These are phyloP conservation scores for Evansstolkia leycettana DNA, from an alignment of 495 filamentous ascomycete genomes.

Conservation along the genomic window DNA sequence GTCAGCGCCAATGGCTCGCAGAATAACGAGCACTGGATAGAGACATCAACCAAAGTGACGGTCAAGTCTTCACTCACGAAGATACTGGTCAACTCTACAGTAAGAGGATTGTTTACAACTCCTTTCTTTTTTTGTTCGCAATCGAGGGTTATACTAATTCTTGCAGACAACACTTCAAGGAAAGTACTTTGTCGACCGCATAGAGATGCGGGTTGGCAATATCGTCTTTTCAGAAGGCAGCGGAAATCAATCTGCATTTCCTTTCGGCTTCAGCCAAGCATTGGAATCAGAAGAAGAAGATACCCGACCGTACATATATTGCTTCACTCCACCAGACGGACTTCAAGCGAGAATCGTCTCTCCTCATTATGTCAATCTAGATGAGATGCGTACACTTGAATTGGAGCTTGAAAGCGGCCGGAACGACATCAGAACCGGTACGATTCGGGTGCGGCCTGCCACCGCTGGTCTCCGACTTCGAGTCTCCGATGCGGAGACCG, in stretches of 20 bases:
- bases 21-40: constrained; percentile 31
- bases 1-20: constrained; percentile 23
- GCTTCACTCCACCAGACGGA: constrained; percentile 34
- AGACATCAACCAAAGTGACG: constrained; percentile 16
- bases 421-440: constrained; percentile 58
- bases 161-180: constrained; percentile 54
- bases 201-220: constrained; percentile 56
- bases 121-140: background rate
- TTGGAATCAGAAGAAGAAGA: constrained; percentile 21
- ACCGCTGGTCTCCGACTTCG: constrained; percentile 81
- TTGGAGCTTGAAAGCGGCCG: constrained; percentile 61
- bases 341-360: constrained; percentile 37
- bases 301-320: constrained; percentile 32
- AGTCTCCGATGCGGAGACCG: constrained; percentile 52
- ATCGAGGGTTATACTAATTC: constrained; percentile 10
- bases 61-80: constrained; percentile 28
- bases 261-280: constrained; percentile 31
- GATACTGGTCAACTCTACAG: constrained; percentile 27
- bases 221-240: constrained; percentile 43
- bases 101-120: constrained; percentile 8
- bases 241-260: constrained; percentile 20
- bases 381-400: constrained; percentile 62
- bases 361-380: constrained; percentile 50
- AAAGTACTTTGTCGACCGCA: constrained; percentile 60
- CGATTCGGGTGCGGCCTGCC: constrained; percentile 63